Evolutionary conservation across 176 grass and related monocot species (phyloP).

Genomic region (Triticum timopheevii): DNA sequence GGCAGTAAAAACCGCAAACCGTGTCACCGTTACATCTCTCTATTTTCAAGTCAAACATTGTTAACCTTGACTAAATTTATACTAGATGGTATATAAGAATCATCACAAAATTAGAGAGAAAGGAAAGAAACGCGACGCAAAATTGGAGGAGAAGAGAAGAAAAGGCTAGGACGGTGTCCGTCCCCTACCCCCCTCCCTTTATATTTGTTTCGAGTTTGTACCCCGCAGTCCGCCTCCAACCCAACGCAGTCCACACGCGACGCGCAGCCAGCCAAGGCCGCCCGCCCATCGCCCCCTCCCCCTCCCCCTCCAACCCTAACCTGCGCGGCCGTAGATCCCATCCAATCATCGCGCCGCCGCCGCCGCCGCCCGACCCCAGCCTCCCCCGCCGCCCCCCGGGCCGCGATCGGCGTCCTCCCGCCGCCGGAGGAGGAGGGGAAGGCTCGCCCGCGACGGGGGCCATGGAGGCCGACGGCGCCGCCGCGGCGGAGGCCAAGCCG

Average conservation of each 20-base stretch:
- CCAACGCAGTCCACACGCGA: not conserved
- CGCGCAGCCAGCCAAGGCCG: constrained; percentile 1
- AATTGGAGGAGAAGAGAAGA: not conserved
- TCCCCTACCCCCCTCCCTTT: not conserved
- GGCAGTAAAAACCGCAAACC: no score
- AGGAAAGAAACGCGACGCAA: not conserved
- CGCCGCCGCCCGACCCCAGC: constrained; percentile 10
- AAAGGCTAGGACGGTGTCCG: not conserved
- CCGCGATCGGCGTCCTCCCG: constrained; percentile 11
- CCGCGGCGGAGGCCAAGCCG: constrained; percentile 28
- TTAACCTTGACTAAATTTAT: no score
- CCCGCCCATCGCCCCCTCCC: constrained; percentile 4
- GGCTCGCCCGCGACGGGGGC: constrained; percentile 11
- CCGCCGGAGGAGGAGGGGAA: not conserved
- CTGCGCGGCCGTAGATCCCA: constrained; percentile 29
- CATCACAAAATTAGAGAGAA: not conserved
- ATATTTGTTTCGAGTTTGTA: not conserved
- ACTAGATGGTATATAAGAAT: not conserved
- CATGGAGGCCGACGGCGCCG: constrained; percentile 51
- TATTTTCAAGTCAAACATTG: no score
- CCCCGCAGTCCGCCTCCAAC: not conserved
- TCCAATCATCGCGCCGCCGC: constrained; percentile 17
- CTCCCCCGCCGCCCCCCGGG: not conserved
- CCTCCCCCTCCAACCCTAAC: constrained; percentile 34
- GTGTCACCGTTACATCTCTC: no score